These are phyloP conservation scores for Heteromeles arbutifolia DNA, from an alignment of 306 rosid species.

Conservation along the genomic window DNA sequence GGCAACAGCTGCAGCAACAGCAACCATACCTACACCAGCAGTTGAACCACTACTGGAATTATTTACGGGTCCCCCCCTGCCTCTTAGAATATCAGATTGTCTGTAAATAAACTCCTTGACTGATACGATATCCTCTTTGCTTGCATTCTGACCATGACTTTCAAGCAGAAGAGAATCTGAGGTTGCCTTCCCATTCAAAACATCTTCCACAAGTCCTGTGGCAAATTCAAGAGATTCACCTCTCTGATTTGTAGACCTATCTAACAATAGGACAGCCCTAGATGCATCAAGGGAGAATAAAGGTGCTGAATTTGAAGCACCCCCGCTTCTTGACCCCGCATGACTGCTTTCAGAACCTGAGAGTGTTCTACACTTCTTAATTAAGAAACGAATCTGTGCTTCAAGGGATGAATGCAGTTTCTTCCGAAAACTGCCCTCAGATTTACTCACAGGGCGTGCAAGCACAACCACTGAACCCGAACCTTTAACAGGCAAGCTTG, in stretches of 20 bases:
- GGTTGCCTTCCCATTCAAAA: conserved; percentile 68
- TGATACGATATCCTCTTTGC: conserved; percentile 63
- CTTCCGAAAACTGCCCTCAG: conserved; percentile 77
- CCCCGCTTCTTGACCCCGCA: conserved; percentile 55
- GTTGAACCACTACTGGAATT: conserved; percentile 67
- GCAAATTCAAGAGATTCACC: conserved; percentile 79
- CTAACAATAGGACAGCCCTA: conserved; percentile 69
- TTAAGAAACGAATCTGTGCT: conserved; percentile 72
- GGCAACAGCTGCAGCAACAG: conserved; percentile 84
- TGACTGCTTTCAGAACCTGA: conserved; percentile 66
- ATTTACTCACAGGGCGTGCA: conserved; percentile 73
- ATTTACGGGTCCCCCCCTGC: conserved; percentile 51
- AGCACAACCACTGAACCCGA: conserved; percentile 84
- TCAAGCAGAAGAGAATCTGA: conserved; percentile 86
- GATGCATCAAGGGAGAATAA: conserved; percentile 87
- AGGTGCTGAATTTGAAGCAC: conserved; percentile 45
- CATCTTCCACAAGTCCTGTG: conserved; percentile 67
- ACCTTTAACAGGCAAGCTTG: conserved; percentile 59
- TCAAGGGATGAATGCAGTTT: conserved; percentile 83
- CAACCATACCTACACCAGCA: conserved; percentile 87
- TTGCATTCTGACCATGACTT: conserved; percentile 60
- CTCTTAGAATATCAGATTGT: conserved; percentile 80
- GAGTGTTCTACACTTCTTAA: conserved; percentile 70
- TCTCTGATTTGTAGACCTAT: conserved; percentile 45
- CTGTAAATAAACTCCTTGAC: conserved; percentile 80